phyloP scores from a whole-genome alignment of 2,329 filamentous ascomycete species.

The Xylariaceae sp. region DNA sequence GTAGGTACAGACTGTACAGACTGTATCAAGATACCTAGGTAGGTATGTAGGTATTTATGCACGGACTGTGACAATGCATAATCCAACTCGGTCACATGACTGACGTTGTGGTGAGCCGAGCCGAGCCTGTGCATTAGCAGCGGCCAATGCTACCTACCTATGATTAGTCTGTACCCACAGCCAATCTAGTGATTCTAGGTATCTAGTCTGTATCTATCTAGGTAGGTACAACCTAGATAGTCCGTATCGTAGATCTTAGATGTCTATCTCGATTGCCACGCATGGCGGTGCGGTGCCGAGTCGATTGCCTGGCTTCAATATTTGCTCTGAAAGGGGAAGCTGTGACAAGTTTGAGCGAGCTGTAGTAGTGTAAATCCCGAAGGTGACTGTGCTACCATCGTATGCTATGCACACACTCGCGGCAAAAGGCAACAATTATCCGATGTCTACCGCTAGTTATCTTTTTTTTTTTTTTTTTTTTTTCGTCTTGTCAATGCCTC shows the following conservation, averaged over 20 bases:
- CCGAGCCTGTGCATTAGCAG: too few species aligned
- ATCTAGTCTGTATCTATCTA: background rate
- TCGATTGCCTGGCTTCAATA: background rate
- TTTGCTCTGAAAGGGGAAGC: background rate
- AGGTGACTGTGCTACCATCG: background rate
- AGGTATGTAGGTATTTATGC: too few species aligned
- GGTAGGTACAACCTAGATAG: background rate
- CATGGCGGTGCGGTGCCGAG: background rate
- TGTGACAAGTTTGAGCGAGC: background rate
- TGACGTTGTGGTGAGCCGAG: too few species aligned
- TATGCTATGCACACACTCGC: too few species aligned
- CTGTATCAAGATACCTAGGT: too few species aligned
- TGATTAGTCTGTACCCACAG: too few species aligned
- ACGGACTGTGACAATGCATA: too few species aligned
- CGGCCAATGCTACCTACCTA: too few species aligned
- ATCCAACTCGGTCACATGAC: too few species aligned
- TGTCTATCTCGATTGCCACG: background rate
- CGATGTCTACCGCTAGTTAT: background rate
- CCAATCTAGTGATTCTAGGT: too few species aligned
- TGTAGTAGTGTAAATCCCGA: background rate
- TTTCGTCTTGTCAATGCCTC: slow-evolving; percentile 7
- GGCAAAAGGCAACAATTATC: background rate
- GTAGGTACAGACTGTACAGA: too few species aligned
- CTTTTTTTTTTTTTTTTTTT: background rate
- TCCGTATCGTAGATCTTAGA: background rate